Evolutionary conservation across 331 rosid genomes (phyloP).

Genomic region (Acacia concinna): DNA sequence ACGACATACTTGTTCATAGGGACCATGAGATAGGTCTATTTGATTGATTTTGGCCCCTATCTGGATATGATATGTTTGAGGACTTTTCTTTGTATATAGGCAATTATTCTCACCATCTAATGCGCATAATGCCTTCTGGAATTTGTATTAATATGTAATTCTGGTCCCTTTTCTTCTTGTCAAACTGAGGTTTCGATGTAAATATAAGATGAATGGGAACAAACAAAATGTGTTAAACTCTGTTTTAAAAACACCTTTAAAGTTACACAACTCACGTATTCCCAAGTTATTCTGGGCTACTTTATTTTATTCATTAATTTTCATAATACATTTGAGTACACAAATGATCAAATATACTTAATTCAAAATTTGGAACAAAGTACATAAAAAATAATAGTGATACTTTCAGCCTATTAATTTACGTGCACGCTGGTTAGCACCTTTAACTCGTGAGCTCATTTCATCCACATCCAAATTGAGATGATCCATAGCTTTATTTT

Average conservation of each 20-base stretch:
- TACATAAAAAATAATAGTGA: background rate
- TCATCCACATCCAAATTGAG: background rate
- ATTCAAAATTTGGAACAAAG: background rate
- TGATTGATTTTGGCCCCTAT: slow-evolving; percentile 7
- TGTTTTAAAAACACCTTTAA: too few relatives aligned
- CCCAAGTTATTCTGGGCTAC: background rate
- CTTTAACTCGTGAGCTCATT: background rate
- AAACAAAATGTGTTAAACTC: background rate
- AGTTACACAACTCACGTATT: background rate
- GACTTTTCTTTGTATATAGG: slow-evolving; percentile 13
- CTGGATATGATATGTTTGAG: slow-evolving; percentile 18
- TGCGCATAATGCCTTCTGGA: background rate
- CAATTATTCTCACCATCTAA: slow-evolving; percentile 17
- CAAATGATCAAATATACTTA: background rate
- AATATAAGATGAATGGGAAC: slow-evolving; percentile 9
- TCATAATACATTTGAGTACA: background rate
- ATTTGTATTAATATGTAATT: background rate
- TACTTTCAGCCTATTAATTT: background rate
- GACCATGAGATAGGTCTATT: slow-evolving; percentile 40
- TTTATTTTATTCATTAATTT: background rate
- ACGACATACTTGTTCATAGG: background rate
- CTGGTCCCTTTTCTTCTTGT: background rate
- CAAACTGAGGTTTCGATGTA: slow-evolving; percentile 15
- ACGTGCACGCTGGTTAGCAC: background rate
- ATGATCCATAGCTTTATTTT: slow-evolving; percentile 5